Evolutionary conservation across 1,139 yeast species (phyloP).

Genomic region (Nakaseomyces glabratus): DNA sequence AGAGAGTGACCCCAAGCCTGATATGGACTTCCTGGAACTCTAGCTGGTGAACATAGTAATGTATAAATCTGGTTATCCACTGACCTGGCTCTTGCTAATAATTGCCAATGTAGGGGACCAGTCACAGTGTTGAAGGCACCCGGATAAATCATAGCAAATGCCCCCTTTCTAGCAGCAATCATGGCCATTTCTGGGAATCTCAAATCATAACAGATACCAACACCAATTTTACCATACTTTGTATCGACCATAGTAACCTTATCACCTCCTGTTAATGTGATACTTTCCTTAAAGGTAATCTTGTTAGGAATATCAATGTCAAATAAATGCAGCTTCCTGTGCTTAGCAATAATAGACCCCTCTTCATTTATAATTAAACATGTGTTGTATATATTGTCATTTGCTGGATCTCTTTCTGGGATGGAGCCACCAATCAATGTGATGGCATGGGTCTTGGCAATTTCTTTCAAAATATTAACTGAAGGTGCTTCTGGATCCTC

Average conservation of each 20-base stretch:
- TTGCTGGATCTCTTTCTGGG: conserved; percentile 58
- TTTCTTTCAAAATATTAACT: conserved; percentile 41
- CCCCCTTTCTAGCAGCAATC: conserved; percentile 62
- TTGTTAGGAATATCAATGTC: conserved; percentile 89
- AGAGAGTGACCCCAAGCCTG: conserved; percentile 92
- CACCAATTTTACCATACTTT: conserved; percentile 68
- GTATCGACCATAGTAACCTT: conserved; percentile 70
- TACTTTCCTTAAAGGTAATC: conserved; percentile 76
- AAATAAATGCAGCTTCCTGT: conserved; percentile 80
- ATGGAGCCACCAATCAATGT: conserved; percentile 83
- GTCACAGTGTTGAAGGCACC: conserved; percentile 95
- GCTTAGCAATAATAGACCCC: conserved; percentile 75
- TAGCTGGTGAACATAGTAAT: conserved; percentile 78
- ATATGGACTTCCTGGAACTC: conserved; percentile 58
- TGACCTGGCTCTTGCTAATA: conserved; percentile 78
- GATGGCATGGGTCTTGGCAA: conserved; percentile 56
- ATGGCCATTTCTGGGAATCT: conserved; percentile 87
- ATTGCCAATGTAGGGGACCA: conserved; percentile 91
- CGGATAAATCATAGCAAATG: conserved; percentile 88
- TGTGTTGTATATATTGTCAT: conserved; percentile 66
- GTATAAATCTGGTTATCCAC: conserved; percentile 82
- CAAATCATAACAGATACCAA: conserved; percentile 88
- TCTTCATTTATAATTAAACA: conserved; percentile 60
- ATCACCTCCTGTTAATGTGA: conserved; percentile 65
- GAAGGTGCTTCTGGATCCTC: conserved; percentile 52